A percentile compares a stretch with the other conserved stretches of the same genome.
These are phyloP conservation scores for Plasmodium gonderi DNA, from an alignment of 169 alveolate species.

Conservation along the genomic window DNA sequence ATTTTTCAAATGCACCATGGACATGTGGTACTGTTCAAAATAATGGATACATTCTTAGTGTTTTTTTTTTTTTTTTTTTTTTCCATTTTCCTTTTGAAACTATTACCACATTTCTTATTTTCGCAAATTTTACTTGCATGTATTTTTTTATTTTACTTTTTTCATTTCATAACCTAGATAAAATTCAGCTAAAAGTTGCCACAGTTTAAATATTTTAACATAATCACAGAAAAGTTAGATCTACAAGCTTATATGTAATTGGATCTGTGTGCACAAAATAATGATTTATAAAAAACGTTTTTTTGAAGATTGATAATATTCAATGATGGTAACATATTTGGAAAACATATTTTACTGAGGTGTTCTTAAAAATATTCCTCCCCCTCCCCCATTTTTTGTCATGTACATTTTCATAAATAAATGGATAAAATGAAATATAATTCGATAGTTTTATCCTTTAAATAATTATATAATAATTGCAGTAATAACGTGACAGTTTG, in stretches of 20 bases:
- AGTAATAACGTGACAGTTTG: not conserved
- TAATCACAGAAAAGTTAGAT: not conserved
- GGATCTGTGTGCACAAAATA: not conserved
- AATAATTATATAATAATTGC: not conserved
- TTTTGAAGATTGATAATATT: too few relatives aligned
- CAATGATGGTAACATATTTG: too few relatives aligned
- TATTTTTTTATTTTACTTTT: too few relatives aligned
- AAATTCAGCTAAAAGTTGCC: not conserved
- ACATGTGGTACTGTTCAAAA: not conserved
- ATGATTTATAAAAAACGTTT: too few relatives aligned
- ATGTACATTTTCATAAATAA: not conserved
- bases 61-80: too few relatives aligned
- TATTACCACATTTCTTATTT: not conserved
- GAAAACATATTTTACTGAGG: too few relatives aligned
- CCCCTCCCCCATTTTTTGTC: not conserved
- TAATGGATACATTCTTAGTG: not conserved
- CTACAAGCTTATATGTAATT: not conserved
- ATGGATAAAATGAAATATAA: not conserved
- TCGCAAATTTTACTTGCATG: not conserved
- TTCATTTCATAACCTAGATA: too few relatives aligned
- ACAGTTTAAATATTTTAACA: too few relatives aligned
- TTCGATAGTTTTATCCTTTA: not conserved
- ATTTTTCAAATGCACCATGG: not conserved
- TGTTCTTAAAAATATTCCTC: not conserved
- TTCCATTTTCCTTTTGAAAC: not conserved